Evolutionary conservation across 306 rosid genomes (phyloP).

Genomic region (Quercus gilva): DNA sequence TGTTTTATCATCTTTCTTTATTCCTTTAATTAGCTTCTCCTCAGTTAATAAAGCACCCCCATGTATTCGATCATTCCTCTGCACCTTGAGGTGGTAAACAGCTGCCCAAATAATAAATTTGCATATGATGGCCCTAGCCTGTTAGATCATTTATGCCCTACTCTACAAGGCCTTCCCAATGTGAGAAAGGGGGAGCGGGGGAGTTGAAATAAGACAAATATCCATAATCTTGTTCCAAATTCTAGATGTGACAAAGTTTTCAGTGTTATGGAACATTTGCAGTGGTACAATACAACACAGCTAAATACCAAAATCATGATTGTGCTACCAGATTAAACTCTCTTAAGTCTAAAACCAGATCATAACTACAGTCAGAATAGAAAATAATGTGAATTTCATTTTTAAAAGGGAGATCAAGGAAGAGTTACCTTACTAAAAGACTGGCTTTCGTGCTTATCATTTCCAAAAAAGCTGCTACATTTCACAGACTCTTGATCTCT

Average conservation of each 20-base stretch:
- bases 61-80: no score
- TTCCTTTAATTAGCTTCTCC: no score
- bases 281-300: neutral
- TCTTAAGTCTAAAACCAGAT: neutral
- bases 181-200: no score
- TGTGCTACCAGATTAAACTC: neutral
- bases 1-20: no score
- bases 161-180: no score
- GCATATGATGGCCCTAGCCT: no score
- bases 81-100: no score
- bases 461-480: constrained; percentile 18
- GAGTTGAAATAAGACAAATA: no score
- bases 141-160: no score
- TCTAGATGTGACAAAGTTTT: neutral
- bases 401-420: constrained; percentile 2
- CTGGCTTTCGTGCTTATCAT: constrained; percentile 24
- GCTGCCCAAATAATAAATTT: no score
- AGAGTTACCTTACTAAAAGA: constrained; percentile 35
- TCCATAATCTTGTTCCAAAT: no score
- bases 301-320: neutral
- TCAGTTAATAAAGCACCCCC: no score
- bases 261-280: neutral
- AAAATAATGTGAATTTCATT: neutral
- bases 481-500: constrained; percentile 23
- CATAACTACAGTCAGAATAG: neutral